These are phyloP conservation scores for Epichloe uncinata DNA, from an alignment of 2,329 filamentous ascomycete species.

Conservation along the genomic window DNA sequence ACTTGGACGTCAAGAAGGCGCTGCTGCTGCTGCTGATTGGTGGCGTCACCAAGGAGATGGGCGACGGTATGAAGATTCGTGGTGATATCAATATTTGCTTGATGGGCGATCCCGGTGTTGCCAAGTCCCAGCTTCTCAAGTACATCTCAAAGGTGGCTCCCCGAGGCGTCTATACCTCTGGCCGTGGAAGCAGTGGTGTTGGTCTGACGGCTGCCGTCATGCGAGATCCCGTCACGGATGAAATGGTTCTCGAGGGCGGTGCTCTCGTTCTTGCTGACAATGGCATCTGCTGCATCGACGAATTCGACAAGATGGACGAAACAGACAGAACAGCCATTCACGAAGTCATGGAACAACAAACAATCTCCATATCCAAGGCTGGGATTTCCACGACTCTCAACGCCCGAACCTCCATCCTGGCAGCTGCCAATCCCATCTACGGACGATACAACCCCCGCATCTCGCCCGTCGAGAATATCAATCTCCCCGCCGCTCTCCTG, in stretches of 20 bases:
- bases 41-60: slow-evolving; percentile 91
- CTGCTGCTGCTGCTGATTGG: slow-evolving; percentile 90
- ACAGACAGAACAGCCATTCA: slow-evolving; percentile 71
- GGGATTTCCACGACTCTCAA: slow-evolving; percentile 70
- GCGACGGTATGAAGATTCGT: slow-evolving; percentile 96
- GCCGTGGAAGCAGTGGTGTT: slow-evolving; percentile 68
- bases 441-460: slow-evolving; percentile 98
- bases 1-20: slow-evolving; percentile 95
- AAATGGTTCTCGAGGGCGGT: slow-evolving; percentile 73
- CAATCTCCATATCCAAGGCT: slow-evolving; percentile 70
- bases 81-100: slow-evolving; percentile 97
- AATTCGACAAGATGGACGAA: slow-evolving; percentile 86
- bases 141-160: slow-evolving; percentile 98
- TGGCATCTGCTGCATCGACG: slow-evolving; percentile 75
- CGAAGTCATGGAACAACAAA: slow-evolving; percentile 83
- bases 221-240: slow-evolving; percentile 71
- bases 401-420: slow-evolving; percentile 87
- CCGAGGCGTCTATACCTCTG: slow-evolving; percentile 74
- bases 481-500: slow-evolving; percentile 89
- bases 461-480: slow-evolving; percentile 97
- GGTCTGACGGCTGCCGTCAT: slow-evolving; percentile 74
- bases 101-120: slow-evolving; percentile 99
- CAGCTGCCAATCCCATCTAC: slow-evolving; percentile 92
- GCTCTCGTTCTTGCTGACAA: slow-evolving; percentile 71
- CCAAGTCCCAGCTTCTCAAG: slow-evolving; percentile 95